Conservation (phyloP, 2,329 filamentous ascomycete genomes). For the Phialophora verrucosa region DNA sequence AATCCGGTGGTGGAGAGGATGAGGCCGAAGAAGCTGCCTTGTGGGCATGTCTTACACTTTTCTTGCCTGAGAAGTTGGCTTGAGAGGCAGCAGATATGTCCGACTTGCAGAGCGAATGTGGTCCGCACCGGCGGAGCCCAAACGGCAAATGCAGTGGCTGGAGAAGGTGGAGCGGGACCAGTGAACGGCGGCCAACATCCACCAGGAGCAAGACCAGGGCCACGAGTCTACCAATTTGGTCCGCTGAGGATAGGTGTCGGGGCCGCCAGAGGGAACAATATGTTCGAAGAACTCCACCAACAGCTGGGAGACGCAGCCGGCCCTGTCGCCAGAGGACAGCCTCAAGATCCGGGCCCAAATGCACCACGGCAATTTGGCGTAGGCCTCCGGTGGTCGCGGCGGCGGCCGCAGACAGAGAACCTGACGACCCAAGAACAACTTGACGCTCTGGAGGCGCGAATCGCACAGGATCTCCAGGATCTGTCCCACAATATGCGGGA, state of each 20-base stretch:
- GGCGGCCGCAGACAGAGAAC: conserved; percentile 36
- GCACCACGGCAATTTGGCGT: conserved; percentile 49
- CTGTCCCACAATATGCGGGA: conserved; percentile 71
- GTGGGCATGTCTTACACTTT: conserved; percentile 92
- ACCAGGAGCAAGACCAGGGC: conserved; percentile 50
- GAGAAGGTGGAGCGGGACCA: conserved; percentile 37
- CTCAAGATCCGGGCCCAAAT: conserved; percentile 42
- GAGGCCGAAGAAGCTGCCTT: conserved; percentile 93
- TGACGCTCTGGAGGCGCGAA: conserved; percentile 69
- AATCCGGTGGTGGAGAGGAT: conserved; percentile 74
- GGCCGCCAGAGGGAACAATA: conserved; percentile 63
- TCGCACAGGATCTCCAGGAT: conserved; percentile 69
- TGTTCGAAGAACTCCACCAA: conserved; percentile 68
- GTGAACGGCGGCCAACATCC: conserved; percentile 38
- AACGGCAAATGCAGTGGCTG: conserved; percentile 41
- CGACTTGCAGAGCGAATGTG: conserved; percentile 87
- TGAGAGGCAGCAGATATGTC: conserved; percentile 95
- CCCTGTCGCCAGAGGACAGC: conserved; percentile 48
- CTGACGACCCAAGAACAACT: conserved; percentile 57
- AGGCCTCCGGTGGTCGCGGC: conserved; percentile 46
- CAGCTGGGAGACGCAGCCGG: conserved; percentile 61
- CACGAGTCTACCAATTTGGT: conserved; percentile 73
- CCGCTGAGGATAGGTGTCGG: conserved; percentile 75
- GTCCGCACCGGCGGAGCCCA: conserved; percentile 47
- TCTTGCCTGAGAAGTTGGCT: conserved; percentile 96